A percentile compares a stretch with the other conserved stretches of the same genome.
Evolutionary conservation across 2,329 filamentous ascomycete genomes (phyloP).

Genomic region (Aspergillus tubingensis): DNA sequence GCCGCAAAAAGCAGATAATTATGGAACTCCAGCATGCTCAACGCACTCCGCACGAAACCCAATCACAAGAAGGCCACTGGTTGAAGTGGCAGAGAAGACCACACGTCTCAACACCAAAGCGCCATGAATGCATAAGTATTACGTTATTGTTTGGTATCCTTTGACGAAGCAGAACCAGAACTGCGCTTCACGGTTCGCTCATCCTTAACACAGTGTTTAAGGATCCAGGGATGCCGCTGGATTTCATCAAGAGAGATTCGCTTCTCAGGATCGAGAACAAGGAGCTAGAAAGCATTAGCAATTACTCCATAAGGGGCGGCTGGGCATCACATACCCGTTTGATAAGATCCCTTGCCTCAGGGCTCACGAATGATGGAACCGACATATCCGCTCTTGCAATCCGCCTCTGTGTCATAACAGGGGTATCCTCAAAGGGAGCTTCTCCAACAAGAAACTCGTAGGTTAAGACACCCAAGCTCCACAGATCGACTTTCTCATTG

Average conservation of each 20-base stretch:
- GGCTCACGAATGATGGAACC: constrained; percentile 84
- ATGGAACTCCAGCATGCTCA: not conserved
- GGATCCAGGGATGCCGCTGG: constrained; percentile 89
- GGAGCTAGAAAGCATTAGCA: constrained; percentile 57
- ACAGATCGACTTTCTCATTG: constrained; percentile 92
- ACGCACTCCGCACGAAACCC: not conserved
- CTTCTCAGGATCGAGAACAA: constrained; percentile 93
- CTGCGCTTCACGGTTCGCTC: constrained; percentile 48
- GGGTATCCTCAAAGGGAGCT: constrained; percentile 94
- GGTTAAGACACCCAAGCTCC: constrained; percentile 90
- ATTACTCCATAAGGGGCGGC: not conserved
- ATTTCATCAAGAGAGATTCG: constrained; percentile 87
- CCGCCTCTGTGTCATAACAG: constrained; percentile 87
- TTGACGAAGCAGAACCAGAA: constrained; percentile 41
- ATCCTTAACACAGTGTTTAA: constrained; percentile 80
- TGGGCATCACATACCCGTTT: constrained; percentile 65
- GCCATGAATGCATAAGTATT: constrained; percentile 21
- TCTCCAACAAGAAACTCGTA: constrained; percentile 97
- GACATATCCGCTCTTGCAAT: constrained; percentile 91
- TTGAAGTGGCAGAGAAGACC: not conserved
- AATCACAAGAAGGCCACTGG: not conserved
- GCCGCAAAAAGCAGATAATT: not conserved
- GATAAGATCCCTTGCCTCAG: constrained; percentile 89
- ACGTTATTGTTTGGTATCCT: constrained; percentile 35
- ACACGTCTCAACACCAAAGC: constrained; percentile 19